Percentiles rank a stretch among this genome's conserved stretches.
These are phyloP conservation scores for Arxiozyma heterogenica DNA, from an alignment of 1,139 yeast species.

Conservation along the genomic window DNA sequence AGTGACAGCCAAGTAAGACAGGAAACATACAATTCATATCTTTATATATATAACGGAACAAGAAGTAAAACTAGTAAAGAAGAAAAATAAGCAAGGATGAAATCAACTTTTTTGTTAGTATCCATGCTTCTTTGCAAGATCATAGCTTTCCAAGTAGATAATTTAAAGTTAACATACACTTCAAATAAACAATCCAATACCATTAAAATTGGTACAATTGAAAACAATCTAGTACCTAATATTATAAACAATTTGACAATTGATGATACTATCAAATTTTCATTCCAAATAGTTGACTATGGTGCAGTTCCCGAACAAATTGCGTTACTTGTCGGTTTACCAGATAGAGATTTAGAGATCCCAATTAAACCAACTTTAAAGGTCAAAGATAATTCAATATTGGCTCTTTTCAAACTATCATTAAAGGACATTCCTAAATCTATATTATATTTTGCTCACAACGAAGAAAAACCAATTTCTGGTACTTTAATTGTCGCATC, in stretches of 20 bases:
- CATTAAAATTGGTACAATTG: neutral
- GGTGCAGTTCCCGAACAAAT: slow-evolving; percentile 17
- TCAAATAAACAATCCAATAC: neutral
- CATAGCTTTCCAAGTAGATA: slow-evolving; percentile 1
- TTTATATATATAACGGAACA: neutral
- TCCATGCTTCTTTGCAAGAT: neutral
- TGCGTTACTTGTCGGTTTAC: slow-evolving; percentile 18
- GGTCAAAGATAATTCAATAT: slow-evolving; percentile 4
- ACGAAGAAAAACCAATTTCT: slow-evolving; percentile 8
- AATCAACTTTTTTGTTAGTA: neutral
- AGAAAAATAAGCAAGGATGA: neutral
- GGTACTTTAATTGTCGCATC: slow-evolving; percentile 13
- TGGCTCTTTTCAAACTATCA: slow-evolving; percentile 8
- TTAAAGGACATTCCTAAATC: slow-evolving; percentile 10
- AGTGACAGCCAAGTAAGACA: neutral
- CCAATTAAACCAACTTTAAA: slow-evolving; percentile 10
- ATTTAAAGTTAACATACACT: slow-evolving; percentile 1
- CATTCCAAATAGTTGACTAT: slow-evolving; percentile 12
- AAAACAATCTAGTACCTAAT: slow-evolving; percentile 5
- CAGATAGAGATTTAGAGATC: slow-evolving; percentile 16
- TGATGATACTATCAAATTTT: slow-evolving; percentile 14
- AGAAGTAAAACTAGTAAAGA: neutral
- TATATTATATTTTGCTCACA: slow-evolving; percentile 8
- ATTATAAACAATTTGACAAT: slow-evolving; percentile 6
- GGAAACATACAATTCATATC: neutral